phyloP scores from a whole-genome alignment of 768 basidiomycete genomes.

The Termitomyces sp. region DNA sequence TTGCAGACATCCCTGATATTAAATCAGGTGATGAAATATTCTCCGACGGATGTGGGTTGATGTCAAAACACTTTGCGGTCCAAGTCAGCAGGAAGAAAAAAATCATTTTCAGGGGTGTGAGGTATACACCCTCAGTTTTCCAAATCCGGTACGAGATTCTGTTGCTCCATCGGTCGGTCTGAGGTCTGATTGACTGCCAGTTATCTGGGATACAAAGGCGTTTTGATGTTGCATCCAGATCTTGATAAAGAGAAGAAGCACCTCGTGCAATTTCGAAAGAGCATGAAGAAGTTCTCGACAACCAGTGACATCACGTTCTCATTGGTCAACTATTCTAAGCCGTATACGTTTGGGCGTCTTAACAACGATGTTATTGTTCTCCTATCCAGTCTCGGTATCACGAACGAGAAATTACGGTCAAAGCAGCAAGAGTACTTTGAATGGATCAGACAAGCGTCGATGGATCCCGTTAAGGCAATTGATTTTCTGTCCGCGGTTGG shows the following conservation, averaged over 20 bases:
- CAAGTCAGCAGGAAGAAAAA: conserved; percentile 51
- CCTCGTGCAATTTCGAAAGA: conserved; percentile 57
- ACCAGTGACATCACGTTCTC: conserved; percentile 59
- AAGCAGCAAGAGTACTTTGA: conserved; percentile 59
- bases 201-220: conserved; percentile 72
- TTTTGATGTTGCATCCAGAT: conserved; percentile 63
- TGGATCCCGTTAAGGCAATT: conserved; percentile 45
- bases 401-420: conserved; percentile 46
- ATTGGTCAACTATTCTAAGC: conserved; percentile 60
- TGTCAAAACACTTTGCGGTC: conserved; percentile 47
- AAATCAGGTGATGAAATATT: conserved; percentile 54
- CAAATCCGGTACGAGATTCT: conserved; percentile 50
- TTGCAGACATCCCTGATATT: conserved; percentile 59
- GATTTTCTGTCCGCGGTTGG: conserved; percentile 54
- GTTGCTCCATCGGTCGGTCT: background rate
- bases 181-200: conserved; percentile 26
- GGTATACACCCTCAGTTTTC: conserved; percentile 61
- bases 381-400: conserved; percentile 59
- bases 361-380: conserved; percentile 72
- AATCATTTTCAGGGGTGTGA: conserved; percentile 49
- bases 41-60: conserved; percentile 70
- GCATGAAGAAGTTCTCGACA: conserved; percentile 69
- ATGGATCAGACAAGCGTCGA: conserved; percentile 53
- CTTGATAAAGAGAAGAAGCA: conserved; percentile 45
- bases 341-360: conserved; percentile 61